Evolutionary conservation across 768 basidiomycete genomes (phyloP), one percentile per base, ranked within the genome.

Genomic region (Dioszegia hungarica): DNA sequence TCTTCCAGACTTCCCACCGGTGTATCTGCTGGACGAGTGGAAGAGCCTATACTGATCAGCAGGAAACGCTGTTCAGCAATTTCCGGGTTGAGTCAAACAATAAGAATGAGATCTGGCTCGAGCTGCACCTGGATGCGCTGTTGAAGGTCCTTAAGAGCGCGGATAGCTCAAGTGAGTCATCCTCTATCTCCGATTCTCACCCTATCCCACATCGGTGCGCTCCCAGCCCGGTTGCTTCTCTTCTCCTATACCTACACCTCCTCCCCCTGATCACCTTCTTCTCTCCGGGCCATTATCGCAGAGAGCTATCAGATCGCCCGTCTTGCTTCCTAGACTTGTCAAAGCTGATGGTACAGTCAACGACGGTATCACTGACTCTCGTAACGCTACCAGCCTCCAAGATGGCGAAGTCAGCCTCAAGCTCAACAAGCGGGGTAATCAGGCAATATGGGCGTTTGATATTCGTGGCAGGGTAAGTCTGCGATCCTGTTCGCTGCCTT

Each of bases 71-170:
- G 5, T 76, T 76, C 57, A 56, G 57, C 15, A 34, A 57, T 12
- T 76, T 64, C 61, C 69, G 73, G 12, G 74, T 76, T 28, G 75
- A 76, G 59, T 70, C 68, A 1, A 68, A 74, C 29, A 60, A 56
- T 22, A 54, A 70, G 34, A 74, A 76, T 39, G 71, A 73, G 37
- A 76, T 76, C 43, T 72, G 70, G 68, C 60, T 76, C 5, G 73
- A 76, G 49, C 38, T 68, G 17, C 57, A 62, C 31, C 50, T 76
- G 15, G 75, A 76, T 17, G 54, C 70, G 1, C 36, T 76, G 17
- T 33, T 68, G 22, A 76, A 74, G 48, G 71, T 74, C 2, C 59
- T 76, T 10, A 44, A 60, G 24, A 73, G 71, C 33, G 73, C 73
- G 3, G 71, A 75, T 22, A 65, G 44, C 28, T 72, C 73, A 10